Conservation (phyloP, 768 basidiomycete genomes). For the Leucocoprinus sp. region DNA sequence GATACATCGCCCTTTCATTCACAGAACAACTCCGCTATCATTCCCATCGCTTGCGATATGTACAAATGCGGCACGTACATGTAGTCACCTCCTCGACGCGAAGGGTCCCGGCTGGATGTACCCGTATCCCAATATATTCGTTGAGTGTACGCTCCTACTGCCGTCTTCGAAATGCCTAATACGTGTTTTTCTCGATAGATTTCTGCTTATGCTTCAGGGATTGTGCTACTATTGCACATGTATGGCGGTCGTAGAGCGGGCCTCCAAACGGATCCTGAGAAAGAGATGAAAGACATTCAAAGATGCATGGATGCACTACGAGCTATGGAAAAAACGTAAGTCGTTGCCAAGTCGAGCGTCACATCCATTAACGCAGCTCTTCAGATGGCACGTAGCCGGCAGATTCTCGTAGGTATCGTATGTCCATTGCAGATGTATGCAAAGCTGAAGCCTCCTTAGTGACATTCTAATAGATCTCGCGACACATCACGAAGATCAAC, state of each 20-base stretch:
- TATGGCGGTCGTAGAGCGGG: conserved; percentile 42
- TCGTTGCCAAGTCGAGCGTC: neutral
- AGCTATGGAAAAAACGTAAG: conserved; percentile 26
- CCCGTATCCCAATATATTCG: conserved; percentile 24
- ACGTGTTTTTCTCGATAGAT: conserved; percentile 17
- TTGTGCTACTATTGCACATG: conserved; percentile 50
- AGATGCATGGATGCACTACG: conserved; percentile 42
- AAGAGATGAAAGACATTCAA: conserved; percentile 43
- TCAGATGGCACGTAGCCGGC: conserved; percentile 31
- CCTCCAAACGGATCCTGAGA: conserved; percentile 26
- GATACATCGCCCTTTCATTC: conserved; percentile 64
- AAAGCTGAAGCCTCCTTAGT: neutral
- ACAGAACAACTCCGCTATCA: conserved; percentile 30
- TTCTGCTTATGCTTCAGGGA: conserved; percentile 27
- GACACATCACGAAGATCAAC: neutral
- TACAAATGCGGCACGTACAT: conserved; percentile 65
- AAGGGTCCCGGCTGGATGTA: conserved; percentile 28
- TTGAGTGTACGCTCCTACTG: conserved; percentile 12
- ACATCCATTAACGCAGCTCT: neutral
- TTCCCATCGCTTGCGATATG: conserved; percentile 61
- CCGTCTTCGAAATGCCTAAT: neutral
- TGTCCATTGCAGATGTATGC: conserved; percentile 18
- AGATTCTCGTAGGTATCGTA: conserved; percentile 24
- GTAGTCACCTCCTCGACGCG: conserved; percentile 57
- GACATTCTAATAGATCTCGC: neutral